Conservation (phyloP, 2,329 filamentous ascomycete species). For the Knufia petricola region DNA sequence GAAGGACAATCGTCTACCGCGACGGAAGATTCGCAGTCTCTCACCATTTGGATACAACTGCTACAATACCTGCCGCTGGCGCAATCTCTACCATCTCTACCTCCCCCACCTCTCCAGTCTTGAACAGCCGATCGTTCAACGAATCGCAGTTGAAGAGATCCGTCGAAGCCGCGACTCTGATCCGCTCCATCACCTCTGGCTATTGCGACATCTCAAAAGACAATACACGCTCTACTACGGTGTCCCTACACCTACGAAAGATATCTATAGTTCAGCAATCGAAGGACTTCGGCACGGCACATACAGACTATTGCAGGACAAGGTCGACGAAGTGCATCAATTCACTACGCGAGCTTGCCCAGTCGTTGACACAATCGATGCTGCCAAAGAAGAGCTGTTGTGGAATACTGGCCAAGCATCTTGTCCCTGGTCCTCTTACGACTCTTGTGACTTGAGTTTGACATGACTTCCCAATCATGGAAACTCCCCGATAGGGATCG, state of each 20-base stretch:
- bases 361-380: conserved; percentile 89
- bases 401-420: conserved; percentile 64
- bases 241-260: conserved; percentile 56
- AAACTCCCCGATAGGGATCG: conserved; percentile 32
- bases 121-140: background rate
- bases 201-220: background rate
- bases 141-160: too few relatives aligned
- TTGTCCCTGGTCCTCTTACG: conserved; percentile 14
- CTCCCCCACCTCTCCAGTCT: conserved; percentile 12
- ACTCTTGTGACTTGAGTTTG: conserved; percentile 30
- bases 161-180: background rate
- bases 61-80: conserved; percentile 46
- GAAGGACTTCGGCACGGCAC: conserved; percentile 74
- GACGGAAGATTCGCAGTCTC: conserved; percentile 29
- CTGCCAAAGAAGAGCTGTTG: conserved; percentile 83
- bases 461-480: conserved; percentile 37
- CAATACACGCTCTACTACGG: background rate
- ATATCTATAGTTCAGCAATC: conserved; percentile 94
- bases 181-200: background rate
- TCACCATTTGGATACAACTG: conserved; percentile 46
- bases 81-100: conserved; percentile 10
- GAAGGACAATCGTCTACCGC: conserved; percentile 34
- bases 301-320: conserved; percentile 69
- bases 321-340: conserved; percentile 76
- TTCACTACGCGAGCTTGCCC: conserved; percentile 75